Percentiles rank a stretch among this genome's conserved stretches.
Conservation (phyloP, 1,139 yeast species). For the Ogataea hybrid region DNA sequence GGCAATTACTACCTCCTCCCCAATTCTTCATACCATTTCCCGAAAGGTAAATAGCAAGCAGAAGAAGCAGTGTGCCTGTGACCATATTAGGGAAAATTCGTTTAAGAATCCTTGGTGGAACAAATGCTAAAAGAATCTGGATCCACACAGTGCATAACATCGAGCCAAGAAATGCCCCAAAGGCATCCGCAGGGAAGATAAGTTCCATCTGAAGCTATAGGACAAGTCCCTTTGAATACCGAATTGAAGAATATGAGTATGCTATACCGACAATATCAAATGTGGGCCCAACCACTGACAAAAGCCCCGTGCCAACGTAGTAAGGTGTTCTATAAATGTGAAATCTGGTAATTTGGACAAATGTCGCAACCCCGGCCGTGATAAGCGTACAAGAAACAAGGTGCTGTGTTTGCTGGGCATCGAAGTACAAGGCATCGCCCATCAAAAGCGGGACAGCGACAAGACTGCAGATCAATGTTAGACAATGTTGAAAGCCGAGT, state of each 20-base stretch:
- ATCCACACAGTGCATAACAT: conserved; percentile 20
- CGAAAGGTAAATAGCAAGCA: conserved; percentile 17
- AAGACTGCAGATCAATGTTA: conserved; percentile 19
- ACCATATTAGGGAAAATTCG: conserved; percentile 20
- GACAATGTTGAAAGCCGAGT: conserved; percentile 21
- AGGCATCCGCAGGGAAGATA: conserved; percentile 20
- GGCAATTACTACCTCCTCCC: conserved; percentile 21
- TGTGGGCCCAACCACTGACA: conserved; percentile 22
- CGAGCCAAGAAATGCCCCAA: conserved; percentile 19
- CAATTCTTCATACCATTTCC: conserved; percentile 21
- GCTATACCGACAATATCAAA: conserved; percentile 22
- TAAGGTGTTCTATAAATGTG: conserved; percentile 16
- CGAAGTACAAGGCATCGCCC: conserved; percentile 17
- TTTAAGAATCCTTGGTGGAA: conserved; percentile 17
- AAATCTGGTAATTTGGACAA: conserved; percentile 22
- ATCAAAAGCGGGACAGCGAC: conserved; percentile 21
- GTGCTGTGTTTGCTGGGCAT: conserved; percentile 18
- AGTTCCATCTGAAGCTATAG: conserved; percentile 15
- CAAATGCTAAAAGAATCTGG: conserved; percentile 17
- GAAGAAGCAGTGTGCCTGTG: conserved; percentile 17
- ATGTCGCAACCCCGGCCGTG: conserved; percentile 20
- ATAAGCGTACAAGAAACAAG: conserved; percentile 19
- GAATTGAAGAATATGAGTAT: conserved; percentile 12
- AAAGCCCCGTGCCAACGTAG: conserved; percentile 20
- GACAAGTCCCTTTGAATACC: conserved; percentile 17